Conservation (phyloP, 2,329 filamentous ascomycete genomes). For the Diaporthe australafricana region DNA sequence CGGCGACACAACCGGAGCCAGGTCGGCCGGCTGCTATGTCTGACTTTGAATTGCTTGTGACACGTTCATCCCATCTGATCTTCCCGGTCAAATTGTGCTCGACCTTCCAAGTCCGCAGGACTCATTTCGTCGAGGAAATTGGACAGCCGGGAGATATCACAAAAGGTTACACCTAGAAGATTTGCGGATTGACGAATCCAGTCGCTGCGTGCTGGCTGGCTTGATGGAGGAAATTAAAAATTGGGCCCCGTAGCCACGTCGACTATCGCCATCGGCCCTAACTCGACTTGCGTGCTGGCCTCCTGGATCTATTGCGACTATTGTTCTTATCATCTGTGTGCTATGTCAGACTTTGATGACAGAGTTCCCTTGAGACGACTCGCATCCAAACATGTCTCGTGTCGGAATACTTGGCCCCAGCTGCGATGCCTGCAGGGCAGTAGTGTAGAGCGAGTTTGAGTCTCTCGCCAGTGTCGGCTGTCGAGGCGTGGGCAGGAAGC, state of each 20-base stretch:
- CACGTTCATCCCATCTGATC: constrained; percentile 14
- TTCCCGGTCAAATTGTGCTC: constrained; percentile 17
- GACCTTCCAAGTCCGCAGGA: constrained; percentile 22
- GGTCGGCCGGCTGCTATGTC: background rate
- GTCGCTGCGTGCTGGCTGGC: constrained; percentile 15
- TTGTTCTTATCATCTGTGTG: background rate
- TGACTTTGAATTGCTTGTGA: constrained; percentile 16
- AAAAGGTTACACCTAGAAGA: constrained; percentile 35
- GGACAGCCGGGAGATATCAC: constrained; percentile 32
- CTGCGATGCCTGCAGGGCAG: background rate
- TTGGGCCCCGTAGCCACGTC: constrained; percentile 22
- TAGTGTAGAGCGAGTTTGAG: background rate
- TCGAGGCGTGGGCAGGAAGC: background rate
- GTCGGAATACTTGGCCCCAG: constrained; percentile 24
- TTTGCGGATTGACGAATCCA: constrained; percentile 32
- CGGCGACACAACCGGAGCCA: constrained; percentile 5
- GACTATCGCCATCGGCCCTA: constrained; percentile 11
- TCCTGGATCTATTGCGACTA: background rate
- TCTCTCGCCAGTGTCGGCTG: background rate
- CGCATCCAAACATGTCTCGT: constrained; percentile 26
- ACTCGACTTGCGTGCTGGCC: constrained; percentile 1
- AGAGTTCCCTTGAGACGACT: constrained; percentile 8
- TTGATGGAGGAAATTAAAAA: constrained; percentile 37
- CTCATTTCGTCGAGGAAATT: constrained; percentile 37
- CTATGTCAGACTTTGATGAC: background rate